These are phyloP conservation scores for Vigna reflexopilosa DNA, from an alignment of 306 rosid genomes.

Conservation along the genomic window DNA sequence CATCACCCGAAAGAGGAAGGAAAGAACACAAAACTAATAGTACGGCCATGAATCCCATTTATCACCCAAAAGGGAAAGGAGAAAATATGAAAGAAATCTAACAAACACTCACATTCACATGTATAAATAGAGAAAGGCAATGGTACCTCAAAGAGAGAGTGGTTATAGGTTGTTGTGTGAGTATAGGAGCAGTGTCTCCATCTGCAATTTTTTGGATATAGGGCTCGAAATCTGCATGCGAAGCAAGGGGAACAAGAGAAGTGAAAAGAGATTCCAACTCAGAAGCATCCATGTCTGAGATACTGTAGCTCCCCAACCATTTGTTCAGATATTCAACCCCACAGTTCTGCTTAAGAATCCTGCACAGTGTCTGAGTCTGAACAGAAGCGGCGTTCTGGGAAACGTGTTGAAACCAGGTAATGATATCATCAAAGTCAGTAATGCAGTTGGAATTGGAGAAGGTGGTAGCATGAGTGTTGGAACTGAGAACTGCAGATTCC, in stretches of 20 bases:
- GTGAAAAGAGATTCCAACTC: conserved; percentile 79
- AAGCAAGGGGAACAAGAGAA: conserved; percentile 73
- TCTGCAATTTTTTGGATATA: conserved; percentile 77
- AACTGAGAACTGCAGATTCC: conserved; percentile 52
- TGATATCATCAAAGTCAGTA: conserved; percentile 56
- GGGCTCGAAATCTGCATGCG: conserved; percentile 87
- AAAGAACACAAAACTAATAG: neutral
- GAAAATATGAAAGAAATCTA: neutral
- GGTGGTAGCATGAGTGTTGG: neutral
- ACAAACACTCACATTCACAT: neutral
- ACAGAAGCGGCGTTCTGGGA: conserved; percentile 58
- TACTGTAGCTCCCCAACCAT: conserved; percentile 64
- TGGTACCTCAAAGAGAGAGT: conserved; percentile 83
- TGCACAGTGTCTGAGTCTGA: conserved; percentile 67
- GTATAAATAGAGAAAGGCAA: neutral
- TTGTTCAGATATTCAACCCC: conserved; percentile 73
- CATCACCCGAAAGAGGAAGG: neutral
- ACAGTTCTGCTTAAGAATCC: conserved; percentile 71
- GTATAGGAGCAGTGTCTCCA: conserved; percentile 69
- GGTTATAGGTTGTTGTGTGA: conserved; percentile 76
- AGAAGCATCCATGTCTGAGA: conserved; percentile 62
- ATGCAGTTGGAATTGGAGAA: neutral
- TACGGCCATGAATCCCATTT: neutral
- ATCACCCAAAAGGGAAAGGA: neutral
- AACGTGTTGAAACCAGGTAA: conserved; percentile 75